Evolutionary conservation across 1,284 basidiomycete species (phyloP).

Genomic region (Mycena citricolor): DNA sequence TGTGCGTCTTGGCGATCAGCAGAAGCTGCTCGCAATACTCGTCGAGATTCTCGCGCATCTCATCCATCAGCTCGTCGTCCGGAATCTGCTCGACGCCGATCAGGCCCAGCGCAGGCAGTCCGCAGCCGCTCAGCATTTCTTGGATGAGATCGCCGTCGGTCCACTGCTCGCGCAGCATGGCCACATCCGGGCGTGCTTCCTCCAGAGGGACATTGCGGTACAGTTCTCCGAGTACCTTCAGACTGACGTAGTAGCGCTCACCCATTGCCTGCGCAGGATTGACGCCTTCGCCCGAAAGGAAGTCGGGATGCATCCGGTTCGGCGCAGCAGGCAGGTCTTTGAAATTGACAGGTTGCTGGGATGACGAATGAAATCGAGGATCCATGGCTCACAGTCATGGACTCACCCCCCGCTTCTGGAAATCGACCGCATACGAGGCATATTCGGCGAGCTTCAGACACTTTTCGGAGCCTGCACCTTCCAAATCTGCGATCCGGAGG

Average conservation of each 20-base stretch:
- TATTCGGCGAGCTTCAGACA: constrained; percentile 40
- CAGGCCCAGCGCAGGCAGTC: constrained; percentile 32
- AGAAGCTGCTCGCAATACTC: constrained; percentile 35
- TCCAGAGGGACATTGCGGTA: constrained; percentile 38
- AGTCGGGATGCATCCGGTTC: constrained; percentile 37
- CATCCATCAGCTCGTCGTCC: constrained; percentile 31
- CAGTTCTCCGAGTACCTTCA: constrained; percentile 38
- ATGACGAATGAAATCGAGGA: no score
- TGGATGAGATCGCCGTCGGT: constrained; percentile 28
- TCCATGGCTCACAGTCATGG: no score
- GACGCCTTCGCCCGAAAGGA: constrained; percentile 39
- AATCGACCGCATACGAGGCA: constrained; percentile 41
- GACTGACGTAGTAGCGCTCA: constrained; percentile 35
- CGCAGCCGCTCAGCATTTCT: constrained; percentile 23
- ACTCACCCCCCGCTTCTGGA: constrained; percentile 27
- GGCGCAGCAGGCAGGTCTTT: constrained; percentile 29
- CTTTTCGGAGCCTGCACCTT: constrained; percentile 32
- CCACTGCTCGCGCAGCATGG: constrained; percentile 4
- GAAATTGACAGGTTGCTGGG: constrained; percentile 29
- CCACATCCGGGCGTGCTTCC: constrained; percentile 31
- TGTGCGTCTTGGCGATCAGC: constrained; percentile 36
- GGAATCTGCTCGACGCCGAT: constrained; percentile 22
- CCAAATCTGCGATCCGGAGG: constrained; percentile 39
- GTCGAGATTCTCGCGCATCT: constrained; percentile 38
- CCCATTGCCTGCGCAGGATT: constrained; percentile 20